Evolutionary conservation across 2,329 filamentous ascomycete genomes (phyloP), one percentile per base, ranked within the genome.

Genomic region (Trichoderma breve): DNA sequence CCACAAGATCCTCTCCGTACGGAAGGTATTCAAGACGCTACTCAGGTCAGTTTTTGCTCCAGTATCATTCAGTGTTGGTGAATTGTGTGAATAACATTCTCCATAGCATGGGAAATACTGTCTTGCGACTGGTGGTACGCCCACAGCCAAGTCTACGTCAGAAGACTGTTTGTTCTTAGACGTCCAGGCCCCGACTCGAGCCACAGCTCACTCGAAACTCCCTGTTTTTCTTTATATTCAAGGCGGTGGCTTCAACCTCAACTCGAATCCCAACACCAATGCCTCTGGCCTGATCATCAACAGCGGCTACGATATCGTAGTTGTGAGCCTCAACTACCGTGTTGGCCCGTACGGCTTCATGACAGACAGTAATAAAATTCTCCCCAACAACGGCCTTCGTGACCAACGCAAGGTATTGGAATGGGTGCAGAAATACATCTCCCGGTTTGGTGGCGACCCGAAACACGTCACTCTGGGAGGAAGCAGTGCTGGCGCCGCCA

Each of bases 331-430:
- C 81, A 94, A 94, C 80, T 94, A 95, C 78, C 89, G 93, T 6
- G 91, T 95, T 12, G 92, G 92, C 0, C 86, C 88, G 0, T 94
- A 90, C 75, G 92, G 93, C 0, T 95, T 94, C 77, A 84, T 95
- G 14, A 87, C 88, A 2, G 84, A 89, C 70, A 81, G 86, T 18
- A 86, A 91, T 75, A 76, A 74, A 74, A 86, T 88, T 3, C 87
- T 86, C 71, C 78, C 90, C 43, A 94, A 94, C 79, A 90, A 90
- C 75, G 92, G 92, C 1, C 82, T 94, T 1, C 86, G 87, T 39
- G 92, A 94, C 78, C 91, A 93, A 79, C 83, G 90, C 67, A 90
- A 91, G 76, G 90, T 88, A 0, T 79, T 94, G 15, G 79, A 91
- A 73, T 94, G 92, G 92, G 87, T 93, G 1, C 86, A 92, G 74